These are phyloP conservation scores for Alternaria sp. DNA, from an alignment of 2,329 filamentous ascomycete genomes.

Conservation along the genomic window DNA sequence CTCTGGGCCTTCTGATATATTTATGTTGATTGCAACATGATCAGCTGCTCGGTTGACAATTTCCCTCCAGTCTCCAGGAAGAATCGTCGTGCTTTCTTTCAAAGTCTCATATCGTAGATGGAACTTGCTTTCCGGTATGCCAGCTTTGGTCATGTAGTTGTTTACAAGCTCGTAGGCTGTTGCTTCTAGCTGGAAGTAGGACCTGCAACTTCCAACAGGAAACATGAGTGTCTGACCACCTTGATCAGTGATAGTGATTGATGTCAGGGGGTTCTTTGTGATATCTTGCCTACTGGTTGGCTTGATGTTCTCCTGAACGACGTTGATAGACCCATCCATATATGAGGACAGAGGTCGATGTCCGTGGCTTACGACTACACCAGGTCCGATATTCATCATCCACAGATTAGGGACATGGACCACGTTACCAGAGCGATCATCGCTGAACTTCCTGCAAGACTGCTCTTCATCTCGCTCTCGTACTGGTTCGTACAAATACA, in stretches of 20 bases:
- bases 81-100: constrained; percentile 16
- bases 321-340: constrained; percentile 38
- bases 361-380: constrained; percentile 40
- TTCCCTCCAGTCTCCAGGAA: constrained; percentile 29
- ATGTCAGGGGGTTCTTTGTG: constrained; percentile 14
- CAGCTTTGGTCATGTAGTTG: constrained; percentile 2
- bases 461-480: constrained; percentile 42
- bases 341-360: constrained; percentile 30
- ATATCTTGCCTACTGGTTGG: constrained; percentile 4
- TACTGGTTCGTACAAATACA: constrained; percentile 35
- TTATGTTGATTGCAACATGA: constrained; percentile 34
- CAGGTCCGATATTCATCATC: constrained; percentile 40
- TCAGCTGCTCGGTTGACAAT: constrained; percentile 25
- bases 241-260: constrained; percentile 34
- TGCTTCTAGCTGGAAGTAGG: constrained; percentile 45
- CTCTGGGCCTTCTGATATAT: constrained; percentile 8
- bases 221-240: constrained; percentile 33
- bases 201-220: constrained; percentile 28
- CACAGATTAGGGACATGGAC: constrained; percentile 43
- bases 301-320: constrained; percentile 32
- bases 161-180: constrained; percentile 28
- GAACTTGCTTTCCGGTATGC: not conserved
- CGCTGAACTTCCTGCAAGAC: constrained; percentile 36
- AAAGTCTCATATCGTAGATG: not conserved
- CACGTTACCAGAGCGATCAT: constrained; percentile 23